Conservation (phyloP, 352 stramenopile species). For the Globisporangium carolinianum region DNA sequence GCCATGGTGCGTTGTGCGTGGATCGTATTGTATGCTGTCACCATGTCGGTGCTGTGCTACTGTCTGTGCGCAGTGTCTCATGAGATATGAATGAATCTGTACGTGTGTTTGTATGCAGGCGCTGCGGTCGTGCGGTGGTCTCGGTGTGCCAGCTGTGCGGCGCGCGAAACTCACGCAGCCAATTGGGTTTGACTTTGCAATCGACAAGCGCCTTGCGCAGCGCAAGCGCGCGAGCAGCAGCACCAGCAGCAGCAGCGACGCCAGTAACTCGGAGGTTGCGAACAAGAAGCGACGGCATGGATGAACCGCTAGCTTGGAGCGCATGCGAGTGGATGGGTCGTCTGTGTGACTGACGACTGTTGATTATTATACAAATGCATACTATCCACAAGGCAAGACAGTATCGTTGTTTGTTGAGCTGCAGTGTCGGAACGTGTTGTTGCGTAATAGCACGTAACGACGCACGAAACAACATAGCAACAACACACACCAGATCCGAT, state of each 20-base stretch:
- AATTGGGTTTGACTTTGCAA: constrained; percentile 59
- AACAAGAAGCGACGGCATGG: constrained; percentile 3
- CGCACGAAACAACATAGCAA: too few species aligned
- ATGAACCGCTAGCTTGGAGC: background rate
- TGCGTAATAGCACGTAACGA: too few species aligned
- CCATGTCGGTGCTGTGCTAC: background rate
- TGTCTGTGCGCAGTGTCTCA: background rate
- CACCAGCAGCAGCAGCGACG: background rate
- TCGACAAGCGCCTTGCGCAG: constrained; percentile 39
- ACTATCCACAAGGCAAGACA: too few species aligned
- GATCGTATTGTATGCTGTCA: background rate
- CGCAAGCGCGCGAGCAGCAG: constrained; percentile 3
- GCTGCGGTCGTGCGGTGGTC: constrained; percentile 47
- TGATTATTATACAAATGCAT: too few species aligned
- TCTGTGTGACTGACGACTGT: too few species aligned
- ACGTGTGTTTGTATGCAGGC: constrained; percentile 14
- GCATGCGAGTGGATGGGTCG: too few species aligned
- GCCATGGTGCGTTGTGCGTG: constrained; percentile 17
- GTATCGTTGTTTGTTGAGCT: too few species aligned
- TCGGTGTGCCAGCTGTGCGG: constrained; percentile 61
- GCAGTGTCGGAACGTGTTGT: too few species aligned
- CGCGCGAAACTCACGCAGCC: constrained; percentile 60
- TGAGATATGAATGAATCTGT: too few species aligned
- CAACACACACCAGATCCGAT: too few species aligned
- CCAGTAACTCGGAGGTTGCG: too few species aligned